These are phyloP conservation scores for Chalciporus pseudorubinellus DNA, from an alignment of 768 basidiomycete species.

Conservation along the genomic window DNA sequence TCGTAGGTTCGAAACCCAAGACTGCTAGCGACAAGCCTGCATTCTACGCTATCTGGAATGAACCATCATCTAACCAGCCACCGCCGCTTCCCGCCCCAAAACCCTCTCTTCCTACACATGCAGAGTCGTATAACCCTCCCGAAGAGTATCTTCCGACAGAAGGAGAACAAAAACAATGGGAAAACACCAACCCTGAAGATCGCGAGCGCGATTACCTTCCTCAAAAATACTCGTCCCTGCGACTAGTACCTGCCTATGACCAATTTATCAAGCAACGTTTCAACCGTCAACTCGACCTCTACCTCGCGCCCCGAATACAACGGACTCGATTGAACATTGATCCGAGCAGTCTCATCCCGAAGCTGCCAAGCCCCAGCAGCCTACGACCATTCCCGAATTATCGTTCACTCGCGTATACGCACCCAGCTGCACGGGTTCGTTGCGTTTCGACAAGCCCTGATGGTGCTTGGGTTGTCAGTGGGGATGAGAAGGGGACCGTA, in stretches of 20 bases:
- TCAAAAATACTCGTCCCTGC: slow-evolving; percentile 77
- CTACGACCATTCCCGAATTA: slow-evolving; percentile 94
- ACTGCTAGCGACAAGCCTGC: slow-evolving; percentile 58
- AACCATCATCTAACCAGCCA: slow-evolving; percentile 66
- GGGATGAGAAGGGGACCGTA: slow-evolving; percentile 84
- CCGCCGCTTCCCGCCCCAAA: slow-evolving; percentile 95
- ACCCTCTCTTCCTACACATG: slow-evolving; percentile 80
- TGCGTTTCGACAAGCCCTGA: slow-evolving; percentile 81
- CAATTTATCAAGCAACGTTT: slow-evolving; percentile 93
- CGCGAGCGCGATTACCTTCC: slow-evolving; percentile 88
- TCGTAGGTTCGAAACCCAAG: slow-evolving; percentile 85
- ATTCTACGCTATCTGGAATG: slow-evolving; percentile 89
- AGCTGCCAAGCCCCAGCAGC: slow-evolving; percentile 88
- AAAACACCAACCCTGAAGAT: slow-evolving; percentile 81
- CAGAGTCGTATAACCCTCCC: slow-evolving; percentile 99
- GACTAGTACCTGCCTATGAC: slow-evolving; percentile 89
- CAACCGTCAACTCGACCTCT: slow-evolving; percentile 90
- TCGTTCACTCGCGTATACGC: slow-evolving; percentile 66
- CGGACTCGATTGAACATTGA: slow-evolving; percentile 87
- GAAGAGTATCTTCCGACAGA: slow-evolving; percentile 91
- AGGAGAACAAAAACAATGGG: slow-evolving; percentile 80
- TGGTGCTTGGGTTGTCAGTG: slow-evolving; percentile 88
- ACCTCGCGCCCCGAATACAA: slow-evolving; percentile 91
- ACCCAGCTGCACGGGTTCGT: slow-evolving; percentile 65
- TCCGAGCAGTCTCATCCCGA: slow-evolving; percentile 87